Base-by-base conservation (phyloP, 139 green algal genomes). In the Microglena sp. region DNA sequence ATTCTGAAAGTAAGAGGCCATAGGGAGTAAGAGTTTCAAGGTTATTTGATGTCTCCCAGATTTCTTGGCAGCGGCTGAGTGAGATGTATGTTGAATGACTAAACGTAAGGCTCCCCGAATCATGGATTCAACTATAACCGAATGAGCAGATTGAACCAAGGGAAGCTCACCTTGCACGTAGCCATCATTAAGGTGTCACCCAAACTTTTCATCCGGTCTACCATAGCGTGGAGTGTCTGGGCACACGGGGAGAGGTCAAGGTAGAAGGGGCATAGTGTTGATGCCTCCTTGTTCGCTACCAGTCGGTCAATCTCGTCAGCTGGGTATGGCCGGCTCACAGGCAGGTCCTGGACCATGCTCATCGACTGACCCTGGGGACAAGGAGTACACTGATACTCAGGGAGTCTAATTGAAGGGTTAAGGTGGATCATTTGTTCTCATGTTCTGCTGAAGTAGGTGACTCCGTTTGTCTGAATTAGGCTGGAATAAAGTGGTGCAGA, bases 291-390 rank as follows among this genome's bases (percentile, higher is more conserved):
- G 15, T 71, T 40, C 5, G 33, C 27, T 22, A 77, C 67, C 60
- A 94, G 61, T 2, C 62, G 36, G 31, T 84, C 72, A 24, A 94
- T 73, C 32, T 87, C 74, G 33, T 36, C 33, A 0, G 73, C n/a
- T 5, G 43, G 62, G 55, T 74, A 80, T 36, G 84, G 84, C 55
- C 76, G 73, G 69, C 66, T 75, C 62, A 92, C 84, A 45, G 86
- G 84, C 34, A 92, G 69, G 40, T 92, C 86, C 64, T 90, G 84
- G 2, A 79, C 68, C 44, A 92, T 77, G 54, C 62, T 72, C n/a
- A 91, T 55, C 60, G 68, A 78, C 44, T 71, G 46, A 3, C 79
- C 81, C 43, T 74, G 60, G 53, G 31, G 33, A 8, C n/a, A n/a
- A n/a, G n/a, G n/a, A n/a, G n/a, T n/a, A n/a, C n/a, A n/a, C n/a